Evolutionary conservation across 805 yeast species (phyloP), one percentile per base, ranked within the genome.

Genomic region (Metschnikowia gruessii): DNA sequence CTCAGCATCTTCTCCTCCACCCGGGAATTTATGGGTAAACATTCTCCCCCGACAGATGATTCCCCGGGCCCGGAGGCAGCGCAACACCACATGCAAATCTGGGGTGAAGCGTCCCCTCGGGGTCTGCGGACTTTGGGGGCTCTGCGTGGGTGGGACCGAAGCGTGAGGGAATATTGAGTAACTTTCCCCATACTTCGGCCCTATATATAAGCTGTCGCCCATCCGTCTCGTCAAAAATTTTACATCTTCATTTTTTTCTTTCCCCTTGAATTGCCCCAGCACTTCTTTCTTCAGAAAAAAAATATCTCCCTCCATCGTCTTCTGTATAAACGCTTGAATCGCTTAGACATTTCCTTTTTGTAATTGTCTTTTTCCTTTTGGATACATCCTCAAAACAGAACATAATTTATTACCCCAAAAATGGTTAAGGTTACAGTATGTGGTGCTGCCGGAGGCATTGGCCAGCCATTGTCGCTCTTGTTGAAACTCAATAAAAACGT

Each of bases 391-490:
- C 11, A 26, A 26, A 10, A 26, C 12, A 26, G 17, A 36, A 13
- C 15, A 29, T 30, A 30, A 18, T 26, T 26, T 26, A 36, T 37
- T 22, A 31, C 34, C 11, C 34, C 3, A 33, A 8, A 6, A 17
- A 17, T 72, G 76, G 76, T 72, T 46, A 89, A 88, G 75, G 95
- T 87, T 44, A 79, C 95, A 46, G 90, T 89, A 50, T 76, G 84
- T 44, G 96, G 96, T 55, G 97, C 97, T 48, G 90, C 92, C 45
- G 96, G 96, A 59, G 96, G 97, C 51, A 89, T 89, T 63, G 97
- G 97, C 46, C 96, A 90, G 75, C 95, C 96, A 36, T 76, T 89
- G 51, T 87, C 96, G 12, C 79, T 90, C 45, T 76, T 89, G 53
- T 74, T 89, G 57, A 89, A 89, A 68, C 72, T 88, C 50, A 80